Base-by-base conservation (phyloP, 2,329 filamentous ascomycete genomes). In the Hypoxylon sp. region DNA sequence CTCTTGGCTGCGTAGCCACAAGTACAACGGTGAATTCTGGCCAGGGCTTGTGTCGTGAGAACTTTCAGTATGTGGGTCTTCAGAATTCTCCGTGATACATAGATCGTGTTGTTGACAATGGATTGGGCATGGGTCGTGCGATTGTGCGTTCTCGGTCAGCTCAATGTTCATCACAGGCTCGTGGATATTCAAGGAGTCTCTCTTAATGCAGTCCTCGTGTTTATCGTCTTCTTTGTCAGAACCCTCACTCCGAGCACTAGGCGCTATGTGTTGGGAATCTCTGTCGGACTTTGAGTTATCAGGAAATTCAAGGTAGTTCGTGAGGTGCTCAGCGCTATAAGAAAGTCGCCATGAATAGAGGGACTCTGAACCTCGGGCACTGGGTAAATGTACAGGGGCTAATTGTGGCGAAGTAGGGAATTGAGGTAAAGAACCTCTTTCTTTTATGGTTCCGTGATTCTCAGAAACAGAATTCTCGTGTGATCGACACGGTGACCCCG, bases 1-100 rank as follows among this genome's bases (percentile, higher is more conserved):
- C 19, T 72, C 70, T 63, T 77, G 75, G 19, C 70, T 76, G 9
- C 75, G 67, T 45, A 78, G 59, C 76, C 76, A 78, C 25, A 76
- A 59, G 48, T 76, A 71, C 23, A 78, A 61, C 21, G 75, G 75
- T 4, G 76, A 78, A 60, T 72, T 63, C 19, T 68, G 68, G 30
- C 68, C 69, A 23, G 63, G 60, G 19, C 48, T 62, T 28, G 63
- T 67, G 43, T 73, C 67, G 17, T 68, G 36, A 60, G 57, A 48
- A 45, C n/a, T 60, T 11, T 63, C 53, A 11, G 19, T 60, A 45
- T 25, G 59, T 28, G 17, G 28, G 17, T 53, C 59, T 36, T 69
- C 67, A 6, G 25, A 48, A 28, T 43, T 36, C 13, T 43, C 41
- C 13, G 21, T n/a, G 14, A 52, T 45, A 32, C 13, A 19, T n/a